Conservation (phyloP, 2,329 filamentous ascomycete genomes). For the Ascomycota sp. region DNA sequence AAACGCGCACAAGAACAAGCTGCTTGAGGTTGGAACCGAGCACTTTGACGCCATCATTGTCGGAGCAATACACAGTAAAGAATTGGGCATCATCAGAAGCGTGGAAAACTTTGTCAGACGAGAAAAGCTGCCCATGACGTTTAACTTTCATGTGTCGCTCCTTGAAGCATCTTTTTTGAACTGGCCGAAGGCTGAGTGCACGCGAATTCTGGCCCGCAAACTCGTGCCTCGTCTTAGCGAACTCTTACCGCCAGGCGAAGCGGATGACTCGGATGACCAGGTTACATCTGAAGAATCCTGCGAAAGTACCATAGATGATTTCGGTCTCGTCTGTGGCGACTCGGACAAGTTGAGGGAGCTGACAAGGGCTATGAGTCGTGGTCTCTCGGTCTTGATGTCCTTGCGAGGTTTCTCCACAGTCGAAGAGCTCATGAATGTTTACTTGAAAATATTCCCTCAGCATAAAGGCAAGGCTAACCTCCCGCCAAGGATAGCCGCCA, state of each 20-base stretch:
- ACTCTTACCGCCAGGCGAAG: too few species aligned
- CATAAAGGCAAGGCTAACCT: constrained; percentile 14
- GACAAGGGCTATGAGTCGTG: constrained; percentile 11
- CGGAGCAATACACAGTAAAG: constrained; percentile 23
- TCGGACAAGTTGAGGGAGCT: constrained; percentile 8
- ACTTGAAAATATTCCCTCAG: constrained; percentile 19
- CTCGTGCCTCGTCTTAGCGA: too few species aligned
- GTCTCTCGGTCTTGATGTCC: constrained; percentile 14
- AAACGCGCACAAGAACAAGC: constrained; percentile 19
- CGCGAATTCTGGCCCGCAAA: constrained; percentile 8
- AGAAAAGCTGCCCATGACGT: constrained; percentile 19
- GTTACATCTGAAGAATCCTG: too few species aligned
- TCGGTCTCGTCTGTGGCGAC: too few species aligned
- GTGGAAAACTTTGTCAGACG: too few species aligned
- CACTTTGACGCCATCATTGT: constrained; percentile 34
- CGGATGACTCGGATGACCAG: too few species aligned
- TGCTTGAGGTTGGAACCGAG: constrained; percentile 23
- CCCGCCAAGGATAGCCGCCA: constrained; percentile 35
- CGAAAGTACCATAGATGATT: too few species aligned
- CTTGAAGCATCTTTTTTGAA: constrained; percentile 16
- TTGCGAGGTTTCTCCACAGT: constrained; percentile 30
- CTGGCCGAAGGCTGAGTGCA: constrained; percentile 7
- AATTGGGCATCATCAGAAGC: constrained; percentile 20
- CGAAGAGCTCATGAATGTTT: constrained; percentile 34
- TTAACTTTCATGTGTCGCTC: constrained; percentile 21